Evolutionary conservation across 352 stramenopile species (phyloP).

Genomic region (Phytopythium aichiense): DNA sequence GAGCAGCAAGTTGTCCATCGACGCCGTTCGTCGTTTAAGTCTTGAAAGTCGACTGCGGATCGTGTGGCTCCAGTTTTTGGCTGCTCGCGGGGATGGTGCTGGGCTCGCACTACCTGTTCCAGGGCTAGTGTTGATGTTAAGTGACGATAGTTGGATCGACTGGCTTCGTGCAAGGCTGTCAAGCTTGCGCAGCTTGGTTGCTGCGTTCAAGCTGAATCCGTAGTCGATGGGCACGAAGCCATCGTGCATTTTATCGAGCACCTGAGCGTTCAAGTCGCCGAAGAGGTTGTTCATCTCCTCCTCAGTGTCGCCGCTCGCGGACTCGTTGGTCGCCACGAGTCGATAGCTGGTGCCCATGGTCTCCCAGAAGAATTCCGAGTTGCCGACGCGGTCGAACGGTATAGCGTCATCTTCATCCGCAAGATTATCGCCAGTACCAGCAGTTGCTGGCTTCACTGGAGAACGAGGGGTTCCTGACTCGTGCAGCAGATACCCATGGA

Average conservation of each 20-base stretch:
- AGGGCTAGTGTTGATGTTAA: conserved; percentile 9
- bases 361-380: conserved; percentile 59
- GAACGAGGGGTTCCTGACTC: conserved; percentile 8
- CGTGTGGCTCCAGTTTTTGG: conserved; percentile 47
- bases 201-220: conserved; percentile 26
- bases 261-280: conserved; percentile 12
- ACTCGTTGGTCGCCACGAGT: conserved; percentile 14
- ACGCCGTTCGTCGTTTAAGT: conserved; percentile 57
- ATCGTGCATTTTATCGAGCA: conserved; percentile 45
- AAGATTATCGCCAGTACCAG: conserved; percentile 7
- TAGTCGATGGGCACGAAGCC: conserved; percentile 46
- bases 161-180: conserved; percentile 14
- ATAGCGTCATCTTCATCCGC: conserved; percentile 11
- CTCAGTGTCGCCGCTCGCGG: conserved; percentile 19
- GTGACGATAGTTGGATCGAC: conserved; percentile 15
- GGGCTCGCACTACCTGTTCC: conserved; percentile 1
- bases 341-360: conserved; percentile 59
- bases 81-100: conserved; percentile 25
- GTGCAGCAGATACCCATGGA: conserved; percentile 52
- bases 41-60: conserved; percentile 44
- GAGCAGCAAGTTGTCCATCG: conserved; percentile 68
- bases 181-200: conserved; percentile 17
- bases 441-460: conserved; percentile 4
- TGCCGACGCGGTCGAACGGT: conserved; percentile 29
- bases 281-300: conserved; percentile 28